Percentiles rank a stretch among this genome's conserved stretches.
phyloP scores from a whole-genome alignment of 225 moss, liverwort and hornwort genomes.

The Lunularia cruciata region DNA sequence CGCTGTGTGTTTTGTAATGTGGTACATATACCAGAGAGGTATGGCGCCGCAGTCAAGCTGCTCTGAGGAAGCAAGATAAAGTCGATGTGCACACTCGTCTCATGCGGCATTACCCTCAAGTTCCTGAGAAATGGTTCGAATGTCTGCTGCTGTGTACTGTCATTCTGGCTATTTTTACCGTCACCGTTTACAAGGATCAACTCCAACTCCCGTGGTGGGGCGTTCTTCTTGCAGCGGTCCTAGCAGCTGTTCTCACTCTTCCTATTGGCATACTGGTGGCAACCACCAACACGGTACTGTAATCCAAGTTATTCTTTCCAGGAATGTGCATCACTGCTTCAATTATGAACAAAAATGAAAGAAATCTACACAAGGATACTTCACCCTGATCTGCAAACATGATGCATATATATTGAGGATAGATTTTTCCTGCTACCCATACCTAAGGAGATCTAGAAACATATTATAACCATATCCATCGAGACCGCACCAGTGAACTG shows the following conservation, averaged over 20 bases:
- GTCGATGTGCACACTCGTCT: slow-evolving; percentile 69
- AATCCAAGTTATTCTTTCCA: too few species aligned
- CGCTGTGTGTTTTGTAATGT: background rate
- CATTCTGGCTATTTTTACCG: slow-evolving; percentile 43
- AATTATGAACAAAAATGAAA: too few species aligned
- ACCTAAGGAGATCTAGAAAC: too few species aligned
- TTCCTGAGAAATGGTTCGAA: slow-evolving; percentile 63
- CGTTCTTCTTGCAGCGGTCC: background rate
- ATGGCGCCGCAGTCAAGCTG: slow-evolving; percentile 54
- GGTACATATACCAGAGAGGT: slow-evolving; percentile 50
- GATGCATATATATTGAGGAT: too few species aligned
- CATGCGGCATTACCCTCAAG: slow-evolving; percentile 62
- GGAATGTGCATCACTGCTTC: too few species aligned
- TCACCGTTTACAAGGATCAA: slow-evolving; percentile 56
- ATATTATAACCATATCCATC: too few species aligned
- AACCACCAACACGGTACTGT: slow-evolving; percentile 17
- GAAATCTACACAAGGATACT: too few species aligned
- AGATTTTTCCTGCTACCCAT: too few species aligned
- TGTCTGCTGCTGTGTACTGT: slow-evolving; percentile 43
- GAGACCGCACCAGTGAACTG: too few species aligned
- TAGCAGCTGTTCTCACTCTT: slow-evolving; percentile 9
- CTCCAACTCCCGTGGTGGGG: slow-evolving; percentile 24
- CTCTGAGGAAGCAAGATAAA: slow-evolving; percentile 42
- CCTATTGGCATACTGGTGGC: slow-evolving; percentile 16
- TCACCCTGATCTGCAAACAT: too few species aligned